These are phyloP conservation scores for Dysphania ambrosioides DNA, from an alignment of 148 eudicot species.

Conservation along the genomic window DNA sequence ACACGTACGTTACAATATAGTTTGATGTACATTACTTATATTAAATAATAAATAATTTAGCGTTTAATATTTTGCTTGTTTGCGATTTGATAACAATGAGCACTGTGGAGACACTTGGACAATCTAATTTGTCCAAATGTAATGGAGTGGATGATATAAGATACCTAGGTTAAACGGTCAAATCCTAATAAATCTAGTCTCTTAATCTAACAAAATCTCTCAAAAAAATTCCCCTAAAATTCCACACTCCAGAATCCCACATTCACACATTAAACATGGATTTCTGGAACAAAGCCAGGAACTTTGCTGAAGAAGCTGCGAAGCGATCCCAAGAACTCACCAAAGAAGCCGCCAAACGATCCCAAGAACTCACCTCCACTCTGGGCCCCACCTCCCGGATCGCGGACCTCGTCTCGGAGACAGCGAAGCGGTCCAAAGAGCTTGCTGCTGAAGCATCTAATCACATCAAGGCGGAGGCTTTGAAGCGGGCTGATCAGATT, in stretches of 20 bases:
- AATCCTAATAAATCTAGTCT: too few relatives aligned
- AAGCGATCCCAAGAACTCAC: slow-evolving; percentile 57
- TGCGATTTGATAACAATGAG: too few relatives aligned
- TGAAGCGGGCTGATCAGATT: slow-evolving; percentile 66
- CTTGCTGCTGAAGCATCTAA: slow-evolving; percentile 58
- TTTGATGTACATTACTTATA: too few relatives aligned
- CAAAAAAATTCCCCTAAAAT: neutral
- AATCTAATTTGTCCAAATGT: too few relatives aligned
- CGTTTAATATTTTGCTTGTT: too few relatives aligned
- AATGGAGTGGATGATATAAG: too few relatives aligned
- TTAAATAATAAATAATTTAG: too few relatives aligned
- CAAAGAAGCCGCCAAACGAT: slow-evolving; percentile 44
- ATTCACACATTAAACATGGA: slow-evolving; percentile 44
- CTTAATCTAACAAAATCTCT: too few relatives aligned
- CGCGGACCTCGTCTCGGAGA: slow-evolving; percentile 61
- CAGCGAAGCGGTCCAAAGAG: slow-evolving; percentile 51
- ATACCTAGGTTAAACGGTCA: too few relatives aligned
- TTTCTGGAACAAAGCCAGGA: slow-evolving; percentile 68
- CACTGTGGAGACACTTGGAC: too few relatives aligned
- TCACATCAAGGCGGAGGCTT: slow-evolving; percentile 59
- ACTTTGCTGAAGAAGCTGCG: slow-evolving; percentile 81
- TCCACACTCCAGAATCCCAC: neutral
- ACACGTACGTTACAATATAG: too few relatives aligned
- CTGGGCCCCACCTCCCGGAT: slow-evolving; percentile 38
- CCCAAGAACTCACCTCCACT: slow-evolving; percentile 46